These are phyloP conservation scores for Microbotryomycetes sp. DNA, from an alignment of 1,284 basidiomycete genomes.

Conservation along the genomic window DNA sequence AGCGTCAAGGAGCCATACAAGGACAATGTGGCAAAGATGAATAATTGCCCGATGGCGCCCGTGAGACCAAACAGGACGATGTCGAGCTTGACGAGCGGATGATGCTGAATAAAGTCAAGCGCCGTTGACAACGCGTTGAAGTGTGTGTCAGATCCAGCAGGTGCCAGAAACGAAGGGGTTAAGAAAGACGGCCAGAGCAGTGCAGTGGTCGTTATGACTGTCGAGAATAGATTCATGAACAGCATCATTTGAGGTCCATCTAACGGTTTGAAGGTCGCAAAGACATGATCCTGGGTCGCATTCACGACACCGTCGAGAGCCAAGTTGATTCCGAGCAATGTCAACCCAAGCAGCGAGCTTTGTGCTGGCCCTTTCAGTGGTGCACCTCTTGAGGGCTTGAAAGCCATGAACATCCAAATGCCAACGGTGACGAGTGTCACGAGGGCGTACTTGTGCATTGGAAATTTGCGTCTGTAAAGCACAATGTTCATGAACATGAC, in stretches of 20 bases:
- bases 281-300: constrained; percentile 98
- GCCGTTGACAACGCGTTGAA: constrained; percentile 63
- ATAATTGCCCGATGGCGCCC: constrained; percentile 89
- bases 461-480: constrained; percentile 64
- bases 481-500: constrained; percentile 93
- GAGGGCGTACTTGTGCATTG: constrained; percentile 78
- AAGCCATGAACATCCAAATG: constrained; percentile 92
- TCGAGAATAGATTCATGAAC: constrained; percentile 84
- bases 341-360: constrained; percentile 54
- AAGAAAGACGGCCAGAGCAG: constrained; percentile 36
- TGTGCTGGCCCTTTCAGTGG: constrained; percentile 39
- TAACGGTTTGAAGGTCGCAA: constrained; percentile 60
- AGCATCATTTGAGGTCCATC: constrained; percentile 99
- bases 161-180: constrained; percentile 37
- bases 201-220: constrained; percentile 48
- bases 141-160: constrained; percentile 54
- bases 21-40: constrained; percentile 96
- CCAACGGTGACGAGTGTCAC: constrained; percentile 84
- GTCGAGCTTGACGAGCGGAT: constrained; percentile 71
- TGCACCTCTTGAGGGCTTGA: constrained; percentile 42
- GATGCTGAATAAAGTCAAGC: constrained; percentile 65
- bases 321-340: constrained; percentile 76
- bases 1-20: constrained; percentile 92
- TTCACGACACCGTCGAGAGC: constrained; percentile 89
- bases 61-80: constrained; percentile 80